A percentile compares a stretch with the other conserved stretches of the same genome.
phyloP scores from a whole-genome alignment of 2,329 filamentous ascomycete species.

The Cladosporium sp. region DNA sequence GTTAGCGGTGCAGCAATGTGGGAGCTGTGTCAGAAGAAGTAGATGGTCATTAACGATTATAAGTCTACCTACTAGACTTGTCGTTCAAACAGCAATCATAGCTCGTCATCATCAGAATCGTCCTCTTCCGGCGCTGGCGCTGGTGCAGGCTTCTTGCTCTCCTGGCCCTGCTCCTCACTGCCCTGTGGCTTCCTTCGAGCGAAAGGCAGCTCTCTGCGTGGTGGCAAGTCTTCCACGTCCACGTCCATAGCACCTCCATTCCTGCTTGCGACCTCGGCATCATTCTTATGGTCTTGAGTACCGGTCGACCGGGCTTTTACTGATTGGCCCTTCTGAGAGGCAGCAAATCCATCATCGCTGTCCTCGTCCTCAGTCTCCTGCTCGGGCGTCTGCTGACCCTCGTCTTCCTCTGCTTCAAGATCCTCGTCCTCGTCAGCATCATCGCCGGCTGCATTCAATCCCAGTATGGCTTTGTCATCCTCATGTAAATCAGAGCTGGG shows the following conservation, averaged over 20 bases:
- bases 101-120: conserved; percentile 39
- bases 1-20: background rate
- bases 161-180: conserved; percentile 23
- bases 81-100: conserved; percentile 25
- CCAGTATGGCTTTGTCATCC: conserved; percentile 38
- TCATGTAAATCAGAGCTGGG: conserved; percentile 44
- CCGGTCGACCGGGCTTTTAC: background rate
- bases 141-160: conserved; percentile 16
- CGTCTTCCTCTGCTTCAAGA: conserved; percentile 42
- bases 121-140: conserved; percentile 20
- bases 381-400: conserved; percentile 35
- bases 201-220: conserved; percentile 30
- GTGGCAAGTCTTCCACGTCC: conserved; percentile 25
- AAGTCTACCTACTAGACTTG: background rate
- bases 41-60: background rate
- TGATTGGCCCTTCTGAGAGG: background rate
- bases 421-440: conserved; percentile 50
- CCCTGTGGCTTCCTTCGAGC: conserved; percentile 22
- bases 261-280: background rate
- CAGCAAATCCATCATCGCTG: conserved; percentile 27
- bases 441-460: conserved; percentile 28
- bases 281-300: background rate
- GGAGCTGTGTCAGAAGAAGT: background rate
- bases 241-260: conserved; percentile 21
- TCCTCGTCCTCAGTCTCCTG: conserved; percentile 33